Evolutionary conservation across 2,329 filamentous ascomycete genomes (phyloP).

Genomic region (Colletotrichum gloeosporioides): DNA sequence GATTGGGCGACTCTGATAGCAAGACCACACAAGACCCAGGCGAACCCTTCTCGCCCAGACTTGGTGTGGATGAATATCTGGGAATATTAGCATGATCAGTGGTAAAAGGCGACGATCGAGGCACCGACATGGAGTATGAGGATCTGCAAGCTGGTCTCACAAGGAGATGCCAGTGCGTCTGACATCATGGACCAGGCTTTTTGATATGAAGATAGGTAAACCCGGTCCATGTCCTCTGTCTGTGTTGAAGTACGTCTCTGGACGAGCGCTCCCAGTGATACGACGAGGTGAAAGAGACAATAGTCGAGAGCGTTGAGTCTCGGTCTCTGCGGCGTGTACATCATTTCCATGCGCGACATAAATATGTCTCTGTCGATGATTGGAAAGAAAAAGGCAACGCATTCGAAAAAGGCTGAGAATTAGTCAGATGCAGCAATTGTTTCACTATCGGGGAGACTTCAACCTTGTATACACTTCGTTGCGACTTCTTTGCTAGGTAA

Average conservation of each 20-base stretch:
- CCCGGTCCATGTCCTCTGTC: not conserved
- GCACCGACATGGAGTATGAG: not conserved
- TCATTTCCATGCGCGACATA: too few species aligned
- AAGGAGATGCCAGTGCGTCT: not conserved
- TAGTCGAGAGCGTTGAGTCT: too few species aligned
- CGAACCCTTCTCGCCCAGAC: not conserved
- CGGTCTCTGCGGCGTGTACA: too few species aligned
- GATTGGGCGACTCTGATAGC: not conserved
- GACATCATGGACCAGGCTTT: not conserved
- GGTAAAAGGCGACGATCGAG: not conserved
- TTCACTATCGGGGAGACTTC: not conserved
- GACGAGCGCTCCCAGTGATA: too few species aligned
- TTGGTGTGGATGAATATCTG: not conserved
- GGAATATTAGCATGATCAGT: not conserved
- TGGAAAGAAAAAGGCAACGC: too few species aligned
- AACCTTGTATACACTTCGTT: not conserved
- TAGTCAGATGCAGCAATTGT: too few species aligned
- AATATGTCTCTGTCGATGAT: too few species aligned
- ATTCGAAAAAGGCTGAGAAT: too few species aligned
- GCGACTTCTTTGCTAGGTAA: not conserved
- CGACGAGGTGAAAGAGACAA: too few species aligned
- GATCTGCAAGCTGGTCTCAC: not conserved
- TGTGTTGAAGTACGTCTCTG: not conserved
- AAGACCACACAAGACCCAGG: not conserved
- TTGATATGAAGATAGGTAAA: not conserved